These are phyloP conservation scores for Microbotryum lychnidis-dioicae DNA, from an alignment of 1,284 basidiomycete species.

Conservation along the genomic window DNA sequence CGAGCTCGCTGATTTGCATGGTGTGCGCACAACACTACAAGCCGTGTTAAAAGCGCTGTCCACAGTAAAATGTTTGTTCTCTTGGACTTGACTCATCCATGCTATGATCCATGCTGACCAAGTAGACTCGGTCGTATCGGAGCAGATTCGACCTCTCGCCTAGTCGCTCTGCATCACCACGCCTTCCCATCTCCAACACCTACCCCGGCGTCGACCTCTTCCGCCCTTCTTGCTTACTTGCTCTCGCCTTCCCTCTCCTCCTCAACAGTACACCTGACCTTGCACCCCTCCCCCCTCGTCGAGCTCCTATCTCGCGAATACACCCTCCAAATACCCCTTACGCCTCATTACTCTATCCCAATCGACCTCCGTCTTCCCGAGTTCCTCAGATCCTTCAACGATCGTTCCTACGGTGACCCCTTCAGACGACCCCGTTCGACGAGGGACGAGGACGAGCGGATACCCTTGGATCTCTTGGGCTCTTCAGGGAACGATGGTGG, in stretches of 20 bases:
- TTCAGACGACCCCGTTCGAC: constrained; percentile 4
- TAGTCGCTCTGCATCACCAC: constrained; percentile 23
- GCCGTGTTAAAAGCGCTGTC: background rate
- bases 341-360: background rate
- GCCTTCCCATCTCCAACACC: constrained; percentile 16
- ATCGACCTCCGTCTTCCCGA: constrained; percentile 11
- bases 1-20: background rate
- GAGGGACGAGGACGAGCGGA: constrained; percentile 24
- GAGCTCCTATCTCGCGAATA: constrained; percentile 25
- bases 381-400: constrained; percentile 9
- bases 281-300: constrained; percentile 29
- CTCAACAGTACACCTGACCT: constrained; percentile 22
- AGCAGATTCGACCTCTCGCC: constrained; percentile 4
- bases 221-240: constrained; percentile 13
- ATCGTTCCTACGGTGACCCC: constrained; percentile 16
- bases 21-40: constrained; percentile 3
- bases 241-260: constrained; percentile 21
- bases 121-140: too few species aligned
- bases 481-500: background rate
- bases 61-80: constrained; percentile 4
- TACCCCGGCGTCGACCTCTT: background rate
- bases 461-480: constrained; percentile 14
- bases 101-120: too few species aligned
- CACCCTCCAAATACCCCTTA: constrained; percentile 13
- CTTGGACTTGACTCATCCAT: too few species aligned